Conservation (phyloP, 305 asterid species). For the Fraxinus xanthoxyloides region DNA sequence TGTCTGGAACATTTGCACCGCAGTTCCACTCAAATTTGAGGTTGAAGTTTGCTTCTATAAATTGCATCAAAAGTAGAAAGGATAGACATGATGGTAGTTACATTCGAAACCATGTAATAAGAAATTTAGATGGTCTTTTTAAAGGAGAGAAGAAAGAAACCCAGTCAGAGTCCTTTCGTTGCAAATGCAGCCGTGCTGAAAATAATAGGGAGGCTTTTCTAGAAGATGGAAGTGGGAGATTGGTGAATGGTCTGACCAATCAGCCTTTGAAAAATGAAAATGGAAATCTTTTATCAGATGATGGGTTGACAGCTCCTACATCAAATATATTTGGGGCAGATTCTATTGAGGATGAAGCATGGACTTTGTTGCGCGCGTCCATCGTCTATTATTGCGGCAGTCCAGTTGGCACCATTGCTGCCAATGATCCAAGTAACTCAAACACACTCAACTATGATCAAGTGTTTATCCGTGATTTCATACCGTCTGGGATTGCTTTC, state of each 20-base stretch:
- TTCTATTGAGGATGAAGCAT: constrained; percentile 86
- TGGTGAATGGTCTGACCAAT: constrained; percentile 32
- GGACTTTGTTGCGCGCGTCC: constrained; percentile 73
- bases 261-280: constrained; percentile 32
- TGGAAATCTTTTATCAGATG: constrained; percentile 25
- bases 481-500: constrained; percentile 93
- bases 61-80: constrained; percentile 19
- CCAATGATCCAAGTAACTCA: constrained; percentile 82
- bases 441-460: constrained; percentile 83
- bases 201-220: constrained; percentile 35
- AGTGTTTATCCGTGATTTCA: constrained; percentile 86
- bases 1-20: constrained; percentile 25
- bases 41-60: constrained; percentile 23
- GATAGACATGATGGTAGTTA: constrained; percentile 14
- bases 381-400: constrained; percentile 75
- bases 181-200: constrained; percentile 56
- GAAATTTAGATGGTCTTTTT: constrained; percentile 16
- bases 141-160: constrained; percentile 11
- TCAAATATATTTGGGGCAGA: constrained; percentile 35
- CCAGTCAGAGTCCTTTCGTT: constrained; percentile 29
- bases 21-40: constrained; percentile 25
- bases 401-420: constrained; percentile 93
- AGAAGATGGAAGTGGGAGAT: constrained; percentile 37
- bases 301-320: constrained; percentile 37
- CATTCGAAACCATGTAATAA: constrained; percentile 11